Conservation (phyloP, 106 monocot species). For the Allium cepa region DNA sequence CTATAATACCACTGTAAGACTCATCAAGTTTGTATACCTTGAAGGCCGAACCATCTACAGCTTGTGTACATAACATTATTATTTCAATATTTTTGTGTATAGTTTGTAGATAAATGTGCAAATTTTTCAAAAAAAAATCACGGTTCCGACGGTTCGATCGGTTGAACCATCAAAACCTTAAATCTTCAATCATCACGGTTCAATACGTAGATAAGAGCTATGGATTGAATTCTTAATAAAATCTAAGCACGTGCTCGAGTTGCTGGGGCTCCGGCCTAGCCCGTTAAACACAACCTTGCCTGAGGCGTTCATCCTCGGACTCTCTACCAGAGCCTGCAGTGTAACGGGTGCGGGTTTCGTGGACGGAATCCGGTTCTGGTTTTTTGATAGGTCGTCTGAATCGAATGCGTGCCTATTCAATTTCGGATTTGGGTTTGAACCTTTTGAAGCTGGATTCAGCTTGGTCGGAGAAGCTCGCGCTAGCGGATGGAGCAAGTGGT, state of each 20-base stretch:
- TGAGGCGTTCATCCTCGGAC: conserved; percentile 79
- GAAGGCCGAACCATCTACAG: no score
- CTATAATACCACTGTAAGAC: no score
- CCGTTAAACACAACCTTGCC: conserved; percentile 77
- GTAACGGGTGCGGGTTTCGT: not conserved
- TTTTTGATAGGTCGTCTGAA: not conserved
- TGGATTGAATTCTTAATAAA: no score
- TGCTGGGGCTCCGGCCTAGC: conserved; percentile 69
- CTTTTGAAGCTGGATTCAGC: conserved; percentile 18
- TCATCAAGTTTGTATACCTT: no score
- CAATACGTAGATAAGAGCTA: no score
- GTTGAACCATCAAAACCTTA: no score
- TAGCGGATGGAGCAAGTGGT: conserved; percentile 80
- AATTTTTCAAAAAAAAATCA: no score
- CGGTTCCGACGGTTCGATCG: no score
- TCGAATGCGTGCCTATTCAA: conserved; percentile 30
- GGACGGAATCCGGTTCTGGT: not conserved
- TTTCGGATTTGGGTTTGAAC: conserved; percentile 15
- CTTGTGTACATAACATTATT: no score
- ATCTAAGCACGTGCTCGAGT: conserved; percentile 27
- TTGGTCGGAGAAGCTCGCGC: conserved; percentile 60
- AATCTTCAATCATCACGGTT: no score
- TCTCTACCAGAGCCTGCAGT: conserved; percentile 40
- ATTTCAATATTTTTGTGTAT: no score
- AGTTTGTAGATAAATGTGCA: no score